Conservation (phyloP, 108 stramenopile genomes). For the Epithemia pelagica region DNA sequence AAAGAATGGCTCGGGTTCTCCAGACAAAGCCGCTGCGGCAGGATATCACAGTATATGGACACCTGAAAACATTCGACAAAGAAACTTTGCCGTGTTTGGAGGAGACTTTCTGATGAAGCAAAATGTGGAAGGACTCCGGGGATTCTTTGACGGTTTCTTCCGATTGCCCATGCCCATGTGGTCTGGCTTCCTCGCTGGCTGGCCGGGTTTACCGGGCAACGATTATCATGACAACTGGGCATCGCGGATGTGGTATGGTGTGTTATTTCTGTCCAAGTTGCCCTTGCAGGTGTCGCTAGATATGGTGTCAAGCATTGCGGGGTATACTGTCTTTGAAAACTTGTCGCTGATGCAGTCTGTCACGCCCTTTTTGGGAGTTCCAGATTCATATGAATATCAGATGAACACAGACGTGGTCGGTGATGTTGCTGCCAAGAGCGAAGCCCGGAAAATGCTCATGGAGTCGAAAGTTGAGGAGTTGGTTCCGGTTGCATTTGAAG, state of each 20-base stretch:
- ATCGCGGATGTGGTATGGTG: constrained; percentile 76
- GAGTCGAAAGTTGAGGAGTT: constrained; percentile 43
- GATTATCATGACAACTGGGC: constrained; percentile 86
- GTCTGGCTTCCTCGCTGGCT: constrained; percentile 95
- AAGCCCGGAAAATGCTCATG: constrained; percentile 62
- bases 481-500: constrained; percentile 58
- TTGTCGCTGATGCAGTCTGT: constrained; percentile 67
- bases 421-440: constrained; percentile 58
- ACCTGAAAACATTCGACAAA: constrained; percentile 67
- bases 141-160: constrained; percentile 96
- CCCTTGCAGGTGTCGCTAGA: constrained; percentile 63
- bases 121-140: constrained; percentile 82
- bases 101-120: constrained; percentile 96
- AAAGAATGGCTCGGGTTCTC: constrained; percentile 12
- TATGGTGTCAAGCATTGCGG: constrained; percentile 51
- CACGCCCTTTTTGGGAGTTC: constrained; percentile 69
- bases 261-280: constrained; percentile 74
- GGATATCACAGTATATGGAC: constrained; percentile 91
- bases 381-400: constrained; percentile 60
- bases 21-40: constrained; percentile 69
- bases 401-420: constrained; percentile 34
- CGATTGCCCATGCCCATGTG: constrained; percentile 74
- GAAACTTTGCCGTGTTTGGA: constrained; percentile 94
- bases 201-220: constrained; percentile 90
- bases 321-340: constrained; percentile 45